Conservation (phyloP, 192 early-diverging fungal genomes). For the Coemansia sp. region DNA sequence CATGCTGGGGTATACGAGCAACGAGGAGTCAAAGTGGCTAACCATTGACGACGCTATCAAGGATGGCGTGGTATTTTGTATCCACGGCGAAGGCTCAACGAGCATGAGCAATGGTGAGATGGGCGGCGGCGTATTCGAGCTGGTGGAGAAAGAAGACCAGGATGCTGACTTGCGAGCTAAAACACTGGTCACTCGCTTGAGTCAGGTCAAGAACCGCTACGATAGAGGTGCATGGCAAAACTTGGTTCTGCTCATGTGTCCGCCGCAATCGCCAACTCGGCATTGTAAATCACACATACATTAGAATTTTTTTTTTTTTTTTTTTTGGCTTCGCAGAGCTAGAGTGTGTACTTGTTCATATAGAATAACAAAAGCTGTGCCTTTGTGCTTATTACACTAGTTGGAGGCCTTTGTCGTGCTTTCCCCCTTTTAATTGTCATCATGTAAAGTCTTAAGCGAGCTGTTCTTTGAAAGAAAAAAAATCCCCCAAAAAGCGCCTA, state of each 20-base stretch:
- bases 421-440: no score
- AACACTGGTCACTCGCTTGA: slow-evolving; percentile 27
- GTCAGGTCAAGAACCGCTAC: slow-evolving; percentile 48
- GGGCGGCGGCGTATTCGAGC: slow-evolving; percentile 6
- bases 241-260: slow-evolving; percentile 27
- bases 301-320: background rate
- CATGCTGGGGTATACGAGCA: slow-evolving; percentile 48
- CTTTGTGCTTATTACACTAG: background rate
- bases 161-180: slow-evolving; percentile 23
- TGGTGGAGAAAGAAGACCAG: slow-evolving; percentile 53
- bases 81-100: slow-evolving; percentile 4
- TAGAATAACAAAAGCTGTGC: no score
- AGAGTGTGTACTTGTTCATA: background rate
- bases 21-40: slow-evolving; percentile 55
- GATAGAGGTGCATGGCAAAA: slow-evolving; percentile 46
- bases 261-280: slow-evolving; percentile 10
- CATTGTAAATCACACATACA: background rate
- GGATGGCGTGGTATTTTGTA: slow-evolving; percentile 47
- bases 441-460: background rate
- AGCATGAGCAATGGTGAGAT: slow-evolving; percentile 2
- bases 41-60: slow-evolving; percentile 42
- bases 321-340: background rate
- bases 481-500: background rate
- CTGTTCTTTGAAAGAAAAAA: background rate
- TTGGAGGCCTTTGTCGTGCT: background rate